phyloP scores from a whole-genome alignment of 495 filamentous ascomycete genomes.

The Thermochaetoides thermophila region DNA sequence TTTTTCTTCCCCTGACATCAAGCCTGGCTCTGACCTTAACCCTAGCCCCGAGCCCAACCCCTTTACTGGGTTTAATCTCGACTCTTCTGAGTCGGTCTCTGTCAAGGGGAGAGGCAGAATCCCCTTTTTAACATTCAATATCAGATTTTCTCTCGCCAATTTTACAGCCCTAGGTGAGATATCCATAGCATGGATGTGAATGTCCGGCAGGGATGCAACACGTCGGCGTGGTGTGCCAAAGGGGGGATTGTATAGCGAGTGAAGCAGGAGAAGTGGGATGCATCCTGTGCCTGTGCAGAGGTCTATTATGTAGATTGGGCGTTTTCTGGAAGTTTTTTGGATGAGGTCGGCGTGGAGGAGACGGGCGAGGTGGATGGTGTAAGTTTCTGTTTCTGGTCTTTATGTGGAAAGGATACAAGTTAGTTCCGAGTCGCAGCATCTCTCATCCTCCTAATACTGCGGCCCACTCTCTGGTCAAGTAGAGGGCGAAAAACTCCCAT shows the following conservation, averaged over 20 bases:
- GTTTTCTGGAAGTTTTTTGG: not conserved
- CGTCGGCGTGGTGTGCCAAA: too few species aligned
- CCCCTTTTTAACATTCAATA: too few species aligned
- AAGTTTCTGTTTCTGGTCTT: slow-evolving; percentile 55
- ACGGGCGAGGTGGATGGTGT: slow-evolving; percentile 40
- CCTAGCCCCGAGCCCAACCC: too few species aligned
- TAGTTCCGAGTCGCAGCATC: too few species aligned
- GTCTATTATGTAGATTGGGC: slow-evolving; percentile 51
- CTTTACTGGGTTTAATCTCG: too few species aligned
- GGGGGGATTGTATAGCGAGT: slow-evolving; percentile 42
- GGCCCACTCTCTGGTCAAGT: too few species aligned
- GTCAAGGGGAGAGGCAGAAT: too few species aligned
- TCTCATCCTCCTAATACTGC: not conserved
- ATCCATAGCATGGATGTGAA: slow-evolving; percentile 38
- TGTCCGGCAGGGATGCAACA: slow-evolving; percentile 8
- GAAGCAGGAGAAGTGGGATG: slow-evolving; percentile 49
- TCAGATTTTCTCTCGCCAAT: slow-evolving; percentile 49
- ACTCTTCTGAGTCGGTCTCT: too few species aligned
- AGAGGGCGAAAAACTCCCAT: too few species aligned
- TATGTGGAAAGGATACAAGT: not conserved
- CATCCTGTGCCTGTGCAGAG: slow-evolving; percentile 86
- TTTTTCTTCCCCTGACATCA: too few species aligned
- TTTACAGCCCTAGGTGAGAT: slow-evolving; percentile 43
- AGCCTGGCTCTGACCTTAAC: too few species aligned
- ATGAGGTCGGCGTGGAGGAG: slow-evolving; percentile 19